Percentiles rank a stretch among this genome's conserved stretches.
phyloP scores from a whole-genome alignment of 2,329 filamentous ascomycete genomes.

The Penicillium sp. region DNA sequence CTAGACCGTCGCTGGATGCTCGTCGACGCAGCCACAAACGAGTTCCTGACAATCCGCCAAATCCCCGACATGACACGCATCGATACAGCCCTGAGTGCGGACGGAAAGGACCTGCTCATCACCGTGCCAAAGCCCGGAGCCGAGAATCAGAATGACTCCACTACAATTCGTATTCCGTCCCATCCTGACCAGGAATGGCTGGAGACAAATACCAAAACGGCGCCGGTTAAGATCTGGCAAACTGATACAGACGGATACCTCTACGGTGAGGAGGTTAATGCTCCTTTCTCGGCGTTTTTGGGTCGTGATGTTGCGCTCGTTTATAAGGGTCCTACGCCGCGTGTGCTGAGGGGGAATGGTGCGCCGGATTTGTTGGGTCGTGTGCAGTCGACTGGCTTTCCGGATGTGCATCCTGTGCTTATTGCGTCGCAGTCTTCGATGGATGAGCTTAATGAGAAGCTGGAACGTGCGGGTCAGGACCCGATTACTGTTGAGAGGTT shows the following conservation, averaged over 20 bases:
- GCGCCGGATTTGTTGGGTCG: slow-evolving; percentile 52
- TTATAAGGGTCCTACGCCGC: slow-evolving; percentile 59
- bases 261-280: slow-evolving; percentile 52
- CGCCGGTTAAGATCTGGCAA: slow-evolving; percentile 57
- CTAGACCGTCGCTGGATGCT: slow-evolving; percentile 67
- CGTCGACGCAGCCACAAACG: slow-evolving; percentile 49
- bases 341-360: slow-evolving; percentile 56
- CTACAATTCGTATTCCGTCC: slow-evolving; percentile 51
- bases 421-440: slow-evolving; percentile 56
- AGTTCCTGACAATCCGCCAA: slow-evolving; percentile 62
- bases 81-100: slow-evolving; percentile 49
- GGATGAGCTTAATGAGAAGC: slow-evolving; percentile 55
- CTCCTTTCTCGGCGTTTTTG: slow-evolving; percentile 55
- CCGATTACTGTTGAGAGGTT: slow-evolving; percentile 60
- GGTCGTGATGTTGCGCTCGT: slow-evolving; percentile 54
- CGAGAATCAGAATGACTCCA: background rate
- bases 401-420: slow-evolving; percentile 57
- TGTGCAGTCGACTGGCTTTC: slow-evolving; percentile 54
- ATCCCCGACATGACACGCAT: slow-evolving; percentile 62
- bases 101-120: slow-evolving; percentile 45
- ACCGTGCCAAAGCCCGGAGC: slow-evolving; percentile 40
- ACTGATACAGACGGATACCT: slow-evolving; percentile 55
- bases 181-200: slow-evolving; percentile 55
- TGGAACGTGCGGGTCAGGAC: slow-evolving; percentile 43
- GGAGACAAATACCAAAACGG: slow-evolving; percentile 48